Evolutionary conservation across 2,329 filamentous ascomycete species (phyloP).

Genomic region (Ceratocystiopsis brevicomis): DNA sequence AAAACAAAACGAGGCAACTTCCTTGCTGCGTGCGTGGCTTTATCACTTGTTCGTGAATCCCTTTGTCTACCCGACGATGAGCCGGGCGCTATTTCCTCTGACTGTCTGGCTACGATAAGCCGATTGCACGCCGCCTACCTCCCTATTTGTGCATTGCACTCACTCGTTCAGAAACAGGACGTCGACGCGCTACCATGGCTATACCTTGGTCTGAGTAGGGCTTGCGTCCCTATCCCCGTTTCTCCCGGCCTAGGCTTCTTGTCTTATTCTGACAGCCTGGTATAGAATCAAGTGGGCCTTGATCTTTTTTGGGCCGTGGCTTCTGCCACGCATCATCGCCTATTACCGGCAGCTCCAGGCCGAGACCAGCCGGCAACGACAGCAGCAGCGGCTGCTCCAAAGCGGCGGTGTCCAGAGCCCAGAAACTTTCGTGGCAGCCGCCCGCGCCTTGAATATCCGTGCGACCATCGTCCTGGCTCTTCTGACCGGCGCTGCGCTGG

Average conservation of each 20-base stretch:
- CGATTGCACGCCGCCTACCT: too few species aligned
- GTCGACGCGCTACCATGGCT: too few species aligned
- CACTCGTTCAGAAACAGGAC: too few species aligned
- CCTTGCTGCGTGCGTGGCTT: too few species aligned
- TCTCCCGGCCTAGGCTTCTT: background rate
- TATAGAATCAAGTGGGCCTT: conserved; percentile 33
- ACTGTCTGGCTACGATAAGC: too few species aligned
- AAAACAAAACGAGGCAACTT: too few species aligned
- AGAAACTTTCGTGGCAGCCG: conserved; percentile 25
- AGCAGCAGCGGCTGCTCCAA: conserved; percentile 12
- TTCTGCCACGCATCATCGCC: conserved; percentile 45
- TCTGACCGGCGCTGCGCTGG: conserved; percentile 14
- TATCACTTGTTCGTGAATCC: too few species aligned
- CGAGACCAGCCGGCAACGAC: conserved; percentile 21
- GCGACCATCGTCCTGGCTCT: conserved; percentile 41
- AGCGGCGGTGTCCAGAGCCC: conserved; percentile 19
- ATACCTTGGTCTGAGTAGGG: too few species aligned
- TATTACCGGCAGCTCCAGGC: conserved; percentile 40
- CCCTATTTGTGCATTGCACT: background rate
- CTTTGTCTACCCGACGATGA: too few species aligned
- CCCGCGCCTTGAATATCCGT: conserved; percentile 24
- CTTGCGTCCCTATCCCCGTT: too few species aligned
- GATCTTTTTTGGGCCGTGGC: conserved; percentile 49
- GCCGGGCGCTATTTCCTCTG: too few species aligned
- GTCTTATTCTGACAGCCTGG: background rate